A percentile compares a stretch with the other conserved stretches of the same genome.
Conservation (phyloP, 495 filamentous ascomycete species). For the Xylaria venustula region DNA sequence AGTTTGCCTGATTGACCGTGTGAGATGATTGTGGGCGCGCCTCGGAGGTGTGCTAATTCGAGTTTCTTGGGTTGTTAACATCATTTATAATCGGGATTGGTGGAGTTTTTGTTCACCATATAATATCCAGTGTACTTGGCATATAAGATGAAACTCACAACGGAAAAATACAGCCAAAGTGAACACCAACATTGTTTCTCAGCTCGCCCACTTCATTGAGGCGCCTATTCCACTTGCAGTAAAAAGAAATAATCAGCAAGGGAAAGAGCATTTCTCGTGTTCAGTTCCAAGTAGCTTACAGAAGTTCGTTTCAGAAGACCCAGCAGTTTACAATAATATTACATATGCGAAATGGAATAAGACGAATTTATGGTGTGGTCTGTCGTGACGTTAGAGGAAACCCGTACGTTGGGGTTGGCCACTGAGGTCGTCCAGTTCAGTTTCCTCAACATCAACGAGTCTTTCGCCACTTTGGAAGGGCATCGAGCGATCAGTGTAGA, state of each 20-base stretch:
- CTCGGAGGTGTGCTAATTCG: too few relatives aligned
- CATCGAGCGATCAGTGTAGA: neutral
- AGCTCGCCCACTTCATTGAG: neutral
- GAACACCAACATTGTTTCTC: neutral
- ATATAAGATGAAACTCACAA: neutral
- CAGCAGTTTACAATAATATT: too few relatives aligned
- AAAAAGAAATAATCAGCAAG: too few relatives aligned
- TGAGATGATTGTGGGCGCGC: neutral
- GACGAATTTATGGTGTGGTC: too few relatives aligned
- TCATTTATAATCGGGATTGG: neutral
- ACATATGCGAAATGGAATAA: too few relatives aligned
- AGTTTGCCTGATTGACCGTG: neutral
- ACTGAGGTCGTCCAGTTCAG: neutral
- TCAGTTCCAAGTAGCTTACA: too few relatives aligned
- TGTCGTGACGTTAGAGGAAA: neutral
- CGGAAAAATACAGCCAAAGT: neutral
- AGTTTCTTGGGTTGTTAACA: neutral
- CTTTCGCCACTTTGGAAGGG: neutral
- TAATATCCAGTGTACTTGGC: neutral
- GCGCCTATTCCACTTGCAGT: too few relatives aligned
- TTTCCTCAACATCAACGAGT: neutral
- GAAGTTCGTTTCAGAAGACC: too few relatives aligned
- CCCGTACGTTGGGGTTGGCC: neutral
- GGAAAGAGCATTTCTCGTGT: too few relatives aligned
- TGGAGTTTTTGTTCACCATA: neutral